Percentiles rank a stretch among this genome's conserved stretches.
Evolutionary conservation across 2,329 filamentous ascomycete genomes (phyloP).

Genomic region (Trichoderma sp.): DNA sequence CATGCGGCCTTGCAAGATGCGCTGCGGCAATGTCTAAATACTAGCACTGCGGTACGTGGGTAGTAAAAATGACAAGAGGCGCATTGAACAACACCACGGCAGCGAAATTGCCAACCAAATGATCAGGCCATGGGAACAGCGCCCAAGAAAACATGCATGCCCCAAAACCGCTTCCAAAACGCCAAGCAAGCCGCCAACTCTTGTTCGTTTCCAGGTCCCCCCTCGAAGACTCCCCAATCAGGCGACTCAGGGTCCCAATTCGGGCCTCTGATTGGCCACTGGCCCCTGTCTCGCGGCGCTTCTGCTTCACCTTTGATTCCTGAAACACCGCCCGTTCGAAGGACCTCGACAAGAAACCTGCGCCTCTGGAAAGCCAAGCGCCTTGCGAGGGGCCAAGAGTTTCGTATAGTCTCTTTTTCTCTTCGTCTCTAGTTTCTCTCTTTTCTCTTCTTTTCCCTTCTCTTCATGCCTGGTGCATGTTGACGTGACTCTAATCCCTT

Average conservation of each 20-base stretch:
- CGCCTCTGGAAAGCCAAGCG: neutral
- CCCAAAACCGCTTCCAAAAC: slow-evolving; percentile 3
- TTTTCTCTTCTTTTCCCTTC: neutral
- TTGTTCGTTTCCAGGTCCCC: neutral
- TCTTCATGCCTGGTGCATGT: slow-evolving; percentile 2
- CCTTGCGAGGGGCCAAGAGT: neutral
- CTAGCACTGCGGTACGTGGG: too few species aligned
- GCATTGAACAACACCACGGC: neutral
- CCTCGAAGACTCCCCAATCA: slow-evolving; percentile 27
- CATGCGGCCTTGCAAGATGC: neutral
- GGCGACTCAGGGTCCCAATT: slow-evolving; percentile 25
- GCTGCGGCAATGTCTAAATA: neutral
- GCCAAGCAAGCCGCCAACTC: neutral
- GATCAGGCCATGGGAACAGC: neutral
- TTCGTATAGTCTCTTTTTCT: neutral
- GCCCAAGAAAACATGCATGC: neutral
- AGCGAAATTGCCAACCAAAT: neutral
- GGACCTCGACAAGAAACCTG: neutral
- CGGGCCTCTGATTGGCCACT: slow-evolving; percentile 23
- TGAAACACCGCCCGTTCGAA: slow-evolving; percentile 28
- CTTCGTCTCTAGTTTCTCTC: neutral
- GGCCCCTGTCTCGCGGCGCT: slow-evolving; percentile 12
- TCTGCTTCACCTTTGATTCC: slow-evolving; percentile 28
- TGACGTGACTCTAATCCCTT: neutral
- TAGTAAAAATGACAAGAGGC: neutral